A percentile compares a stretch with the other conserved stretches of the same genome.
These are phyloP conservation scores for Rhodotorula kratochvilovae DNA, from an alignment of 768 basidiomycete species.

Conservation along the genomic window DNA sequence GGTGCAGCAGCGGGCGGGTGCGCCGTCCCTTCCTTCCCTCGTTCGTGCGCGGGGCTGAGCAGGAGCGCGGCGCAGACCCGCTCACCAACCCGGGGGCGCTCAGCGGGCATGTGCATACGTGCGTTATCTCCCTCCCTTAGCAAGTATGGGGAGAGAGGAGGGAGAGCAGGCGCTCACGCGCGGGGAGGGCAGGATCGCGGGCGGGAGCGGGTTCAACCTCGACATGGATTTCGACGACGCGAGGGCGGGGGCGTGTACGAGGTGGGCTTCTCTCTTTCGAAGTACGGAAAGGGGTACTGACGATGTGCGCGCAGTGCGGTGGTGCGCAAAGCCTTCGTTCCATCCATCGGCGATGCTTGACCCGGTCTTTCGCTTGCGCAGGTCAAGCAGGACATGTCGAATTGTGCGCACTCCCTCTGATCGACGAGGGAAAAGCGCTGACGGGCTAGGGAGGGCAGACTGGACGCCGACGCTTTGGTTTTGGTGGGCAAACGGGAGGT, in stretches of 20 bases:
- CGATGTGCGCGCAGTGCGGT: not conserved
- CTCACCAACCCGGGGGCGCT: constrained; percentile 1
- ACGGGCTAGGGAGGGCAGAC: not conserved
- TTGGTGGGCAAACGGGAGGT: not conserved
- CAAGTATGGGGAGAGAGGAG: not conserved
- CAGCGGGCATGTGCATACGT: constrained; percentile 1
- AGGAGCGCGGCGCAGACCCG: not conserved
- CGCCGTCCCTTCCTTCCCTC: not conserved
- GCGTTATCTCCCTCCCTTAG: not conserved
- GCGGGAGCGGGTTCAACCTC: constrained; percentile 29
- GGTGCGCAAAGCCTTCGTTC: not conserved
- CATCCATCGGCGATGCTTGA: not conserved
- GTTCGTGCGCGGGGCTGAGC: not conserved
- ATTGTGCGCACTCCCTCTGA: not conserved
- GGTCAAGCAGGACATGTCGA: constrained; percentile 27
- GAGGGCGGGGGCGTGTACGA: constrained; percentile 4
- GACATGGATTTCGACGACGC: constrained; percentile 8
- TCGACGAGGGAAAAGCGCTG: no score
- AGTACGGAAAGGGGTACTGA: not conserved
- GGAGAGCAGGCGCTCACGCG: no score
- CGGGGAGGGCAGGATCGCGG: not conserved
- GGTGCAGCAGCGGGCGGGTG: not conserved
- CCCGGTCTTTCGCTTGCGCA: not conserved
- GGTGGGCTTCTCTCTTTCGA: not conserved
- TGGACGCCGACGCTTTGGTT: constrained; percentile 15